Percentiles rank a stretch among this genome's conserved stretches.
Conservation (phyloP, 495 filamentous ascomycete species). For the Penicillium diatomitis region DNA sequence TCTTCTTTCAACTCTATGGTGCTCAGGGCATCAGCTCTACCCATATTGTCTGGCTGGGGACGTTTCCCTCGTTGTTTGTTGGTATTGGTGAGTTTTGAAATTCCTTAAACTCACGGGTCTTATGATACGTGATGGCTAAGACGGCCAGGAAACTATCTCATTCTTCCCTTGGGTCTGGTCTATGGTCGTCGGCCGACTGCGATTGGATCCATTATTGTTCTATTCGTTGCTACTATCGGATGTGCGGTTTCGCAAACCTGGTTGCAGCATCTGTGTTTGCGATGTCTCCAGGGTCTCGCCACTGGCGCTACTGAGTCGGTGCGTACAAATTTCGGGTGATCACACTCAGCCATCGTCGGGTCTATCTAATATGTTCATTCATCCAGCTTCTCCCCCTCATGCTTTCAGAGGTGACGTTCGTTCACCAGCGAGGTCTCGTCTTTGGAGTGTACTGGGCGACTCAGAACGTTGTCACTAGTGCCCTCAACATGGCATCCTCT, state of each 20-base stretch:
- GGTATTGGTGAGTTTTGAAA: constrained; percentile 17
- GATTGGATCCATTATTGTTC: constrained; percentile 14
- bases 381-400: constrained; percentile 27
- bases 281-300: constrained; percentile 26
- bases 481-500: constrained; percentile 21
- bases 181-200: constrained; percentile 19
- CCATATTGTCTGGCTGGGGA: constrained; percentile 25
- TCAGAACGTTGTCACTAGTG: constrained; percentile 24
- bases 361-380: neutral
- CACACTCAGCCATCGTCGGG: too few species aligned
- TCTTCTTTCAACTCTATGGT: constrained; percentile 22
- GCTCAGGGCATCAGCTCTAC: constrained; percentile 15
- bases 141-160: constrained; percentile 21
- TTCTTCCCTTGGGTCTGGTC: constrained; percentile 23
- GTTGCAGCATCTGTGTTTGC: constrained; percentile 21
- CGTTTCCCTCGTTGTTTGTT: constrained; percentile 25
- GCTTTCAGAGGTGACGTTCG: constrained; percentile 25
- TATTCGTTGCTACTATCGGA: constrained; percentile 18
- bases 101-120: neutral
- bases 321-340: neutral
- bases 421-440: constrained; percentile 22
- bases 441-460: constrained; percentile 28
- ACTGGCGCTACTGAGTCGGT: constrained; percentile 29
- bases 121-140: neutral
- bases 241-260: constrained; percentile 21